A percentile compares a stretch with the other conserved stretches of the same genome.
Evolutionary conservation across 768 basidiomycete species (phyloP).

Genomic region (Xanthoconium stramineum): DNA sequence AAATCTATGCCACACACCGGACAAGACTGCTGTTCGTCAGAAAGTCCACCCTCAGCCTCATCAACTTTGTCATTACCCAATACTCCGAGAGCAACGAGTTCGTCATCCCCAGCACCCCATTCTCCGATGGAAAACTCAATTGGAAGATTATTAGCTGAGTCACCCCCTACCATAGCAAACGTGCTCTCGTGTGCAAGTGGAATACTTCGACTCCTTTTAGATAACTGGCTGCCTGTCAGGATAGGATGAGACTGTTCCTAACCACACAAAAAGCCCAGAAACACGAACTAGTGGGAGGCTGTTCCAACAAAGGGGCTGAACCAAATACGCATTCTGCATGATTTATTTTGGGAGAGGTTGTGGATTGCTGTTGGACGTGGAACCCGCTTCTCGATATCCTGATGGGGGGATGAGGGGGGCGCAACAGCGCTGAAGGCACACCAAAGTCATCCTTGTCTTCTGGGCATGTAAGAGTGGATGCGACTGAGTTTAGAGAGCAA

Average conservation of each 20-base stretch:
- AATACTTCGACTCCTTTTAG: neutral
- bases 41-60: conserved; percentile 14
- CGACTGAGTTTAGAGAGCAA: neutral
- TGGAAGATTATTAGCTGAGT: neutral
- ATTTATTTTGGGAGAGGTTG: neutral
- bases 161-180: neutral
- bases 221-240: conserved; percentile 1
- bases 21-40: conserved; percentile 14
- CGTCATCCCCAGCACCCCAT: conserved; percentile 78
- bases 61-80: conserved; percentile 24
- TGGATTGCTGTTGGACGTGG: neutral
- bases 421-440: conserved; percentile 26
- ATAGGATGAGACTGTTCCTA: neutral
- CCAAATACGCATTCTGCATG: conserved; percentile 17
- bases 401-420: neutral
- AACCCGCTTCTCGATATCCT: neutral
- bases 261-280: neutral
- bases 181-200: neutral
- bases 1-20: conserved; percentile 26
- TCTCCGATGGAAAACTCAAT: conserved; percentile 39
- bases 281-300: conserved; percentile 11
- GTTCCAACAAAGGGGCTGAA: conserved; percentile 15
- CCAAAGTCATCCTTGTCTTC: conserved; percentile 18
- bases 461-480: neutral
- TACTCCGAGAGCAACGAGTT: conserved; percentile 37